These are phyloP conservation scores for Fusarium drepaniforme DNA, from an alignment of 2,329 filamentous ascomycete species.

Conservation along the genomic window DNA sequence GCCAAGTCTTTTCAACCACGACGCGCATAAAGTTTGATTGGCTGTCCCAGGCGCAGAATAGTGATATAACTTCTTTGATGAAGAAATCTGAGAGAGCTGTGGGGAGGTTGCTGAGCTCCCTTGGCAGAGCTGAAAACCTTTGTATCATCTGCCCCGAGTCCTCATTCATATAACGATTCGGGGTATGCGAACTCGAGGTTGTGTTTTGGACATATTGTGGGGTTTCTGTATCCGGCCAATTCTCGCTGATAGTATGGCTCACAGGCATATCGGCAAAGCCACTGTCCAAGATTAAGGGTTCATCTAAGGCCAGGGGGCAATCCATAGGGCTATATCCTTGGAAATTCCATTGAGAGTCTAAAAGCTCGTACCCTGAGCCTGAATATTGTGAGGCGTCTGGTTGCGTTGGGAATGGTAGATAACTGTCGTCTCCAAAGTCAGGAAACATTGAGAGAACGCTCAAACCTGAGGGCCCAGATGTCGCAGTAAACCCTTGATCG, in stretches of 20 bases:
- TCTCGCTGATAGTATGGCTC: not conserved
- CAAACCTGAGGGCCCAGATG: not conserved
- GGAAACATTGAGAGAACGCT: not conserved
- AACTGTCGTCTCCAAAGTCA: not conserved
- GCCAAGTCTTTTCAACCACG: slow-evolving; percentile 36
- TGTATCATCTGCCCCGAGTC: not conserved
- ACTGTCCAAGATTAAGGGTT: not conserved
- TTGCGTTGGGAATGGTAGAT: not conserved
- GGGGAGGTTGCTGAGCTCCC: slow-evolving; percentile 22
- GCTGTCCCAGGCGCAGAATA: slow-evolving; percentile 39
- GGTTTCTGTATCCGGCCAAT: not conserved
- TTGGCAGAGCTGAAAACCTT: not conserved
- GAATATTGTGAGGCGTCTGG: not conserved
- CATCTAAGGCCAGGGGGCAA: not conserved
- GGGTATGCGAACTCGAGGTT: not conserved
- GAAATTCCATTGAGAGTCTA: not conserved
- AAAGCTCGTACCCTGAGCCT: not conserved
- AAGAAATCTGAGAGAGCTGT: slow-evolving; percentile 35
- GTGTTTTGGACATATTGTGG: not conserved
- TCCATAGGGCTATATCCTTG: not conserved
- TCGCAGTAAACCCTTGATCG: not conserved
- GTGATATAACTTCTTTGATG: slow-evolving; percentile 36
- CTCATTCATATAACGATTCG: not conserved
- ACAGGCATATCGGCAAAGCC: not conserved
- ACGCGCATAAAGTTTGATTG: slow-evolving; percentile 36